Conservation (phyloP, 176 grass and related monocot genomes). For the Tuctoria greenei region DNA sequence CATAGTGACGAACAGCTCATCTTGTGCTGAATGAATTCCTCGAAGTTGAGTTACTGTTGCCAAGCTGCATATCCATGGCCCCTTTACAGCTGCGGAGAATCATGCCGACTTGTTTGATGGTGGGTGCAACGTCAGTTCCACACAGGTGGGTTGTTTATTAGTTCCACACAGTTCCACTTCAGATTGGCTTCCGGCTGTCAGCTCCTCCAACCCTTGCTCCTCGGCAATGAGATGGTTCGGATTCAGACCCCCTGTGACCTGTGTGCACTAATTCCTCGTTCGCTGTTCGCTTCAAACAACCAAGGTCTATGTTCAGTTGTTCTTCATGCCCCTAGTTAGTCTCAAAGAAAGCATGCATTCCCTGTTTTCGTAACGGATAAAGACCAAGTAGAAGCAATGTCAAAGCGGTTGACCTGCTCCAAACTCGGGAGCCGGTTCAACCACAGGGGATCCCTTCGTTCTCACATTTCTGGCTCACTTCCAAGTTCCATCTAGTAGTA, state of each 20-base stretch:
- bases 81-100: conserved; percentile 36
- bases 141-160: conserved; percentile 20
- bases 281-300: conserved; percentile 4
- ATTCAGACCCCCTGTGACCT: too few species aligned
- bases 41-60: neutral
- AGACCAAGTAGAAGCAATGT: neutral
- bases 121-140: conserved; percentile 41
- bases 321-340: neutral
- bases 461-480: conserved; percentile 4
- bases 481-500: neutral
- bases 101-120: neutral
- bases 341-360: neutral
- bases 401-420: conserved; percentile 38
- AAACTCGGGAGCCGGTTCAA: conserved; percentile 21
- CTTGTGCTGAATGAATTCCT: neutral
- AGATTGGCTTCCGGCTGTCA: neutral
- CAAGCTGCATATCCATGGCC: neutral
- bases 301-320: neutral
- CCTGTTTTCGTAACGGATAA: neutral
- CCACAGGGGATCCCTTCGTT: conserved; percentile 12
- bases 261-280: neutral
- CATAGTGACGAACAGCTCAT: neutral
- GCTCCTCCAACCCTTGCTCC: neutral
- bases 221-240: neutral
- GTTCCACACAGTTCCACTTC: conserved; percentile 20